A percentile compares a stretch with the other conserved stretches of the same genome.
These are phyloP conservation scores for Croton setiger DNA, from an alignment of 441 rosid species.

Conservation along the genomic window DNA sequence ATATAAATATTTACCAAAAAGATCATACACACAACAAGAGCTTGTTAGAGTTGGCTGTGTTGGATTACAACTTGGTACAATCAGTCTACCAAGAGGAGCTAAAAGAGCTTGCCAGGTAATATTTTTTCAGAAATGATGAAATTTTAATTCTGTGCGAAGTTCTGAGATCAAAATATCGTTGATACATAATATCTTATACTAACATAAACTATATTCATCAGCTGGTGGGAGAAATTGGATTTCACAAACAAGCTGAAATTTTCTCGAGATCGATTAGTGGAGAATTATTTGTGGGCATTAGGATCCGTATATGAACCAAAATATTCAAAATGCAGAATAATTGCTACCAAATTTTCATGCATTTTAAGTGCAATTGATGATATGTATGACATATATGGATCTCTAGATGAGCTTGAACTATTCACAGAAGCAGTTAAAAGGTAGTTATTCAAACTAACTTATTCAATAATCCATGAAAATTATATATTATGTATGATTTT, in stretches of 20 bases:
- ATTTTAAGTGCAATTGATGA: slow-evolving; percentile 32
- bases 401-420: slow-evolving; percentile 29
- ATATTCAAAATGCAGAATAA: slow-evolving; percentile 30
- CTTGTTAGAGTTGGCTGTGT: slow-evolving; percentile 30
- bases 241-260: too few species aligned
- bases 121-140: too few species aligned
- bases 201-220: too few species aligned
- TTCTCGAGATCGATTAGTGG: too few species aligned
- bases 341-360: slow-evolving; percentile 17
- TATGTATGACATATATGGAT: slow-evolving; percentile 34
- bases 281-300: too few species aligned
- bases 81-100: slow-evolving; percentile 24
- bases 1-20: slow-evolving; percentile 21
- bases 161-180: too few species aligned
- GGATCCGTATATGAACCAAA: too few species aligned
- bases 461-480: too few species aligned
- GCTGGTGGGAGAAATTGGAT: too few species aligned
- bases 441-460: not conserved
- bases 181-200: too few species aligned
- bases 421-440: slow-evolving; percentile 28
- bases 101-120: slow-evolving; percentile 23
- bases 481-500: not conserved
- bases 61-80: slow-evolving; percentile 32
- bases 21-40: not conserved
- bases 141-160: too few species aligned